A percentile compares a stretch with the other conserved stretches of the same genome.
Evolutionary conservation across 163 green algal species (phyloP).

Genomic region (Coccomyxa subellipsoidea): DNA sequence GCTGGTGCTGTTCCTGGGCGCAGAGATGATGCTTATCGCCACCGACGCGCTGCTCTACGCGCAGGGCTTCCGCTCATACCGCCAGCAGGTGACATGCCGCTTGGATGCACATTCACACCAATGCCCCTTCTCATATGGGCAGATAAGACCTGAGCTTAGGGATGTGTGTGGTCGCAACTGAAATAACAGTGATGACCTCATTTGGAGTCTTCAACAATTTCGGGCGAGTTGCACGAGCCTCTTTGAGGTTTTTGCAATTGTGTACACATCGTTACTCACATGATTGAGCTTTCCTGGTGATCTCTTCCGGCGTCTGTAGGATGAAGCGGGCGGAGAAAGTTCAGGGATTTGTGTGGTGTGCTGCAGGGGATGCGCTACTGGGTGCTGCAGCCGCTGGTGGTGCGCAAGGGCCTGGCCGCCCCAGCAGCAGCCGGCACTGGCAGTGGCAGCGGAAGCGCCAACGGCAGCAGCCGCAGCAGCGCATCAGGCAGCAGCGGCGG

Average conservation of each 20-base stretch:
- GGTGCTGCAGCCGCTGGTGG: neutral
- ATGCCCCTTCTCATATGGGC: too few species aligned
- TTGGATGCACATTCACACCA: neutral
- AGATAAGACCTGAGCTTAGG: too few species aligned
- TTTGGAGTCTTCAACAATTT: too few species aligned
- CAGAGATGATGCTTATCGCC: neutral
- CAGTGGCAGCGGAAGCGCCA: neutral
- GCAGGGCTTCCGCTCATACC: slow-evolving; percentile 3
- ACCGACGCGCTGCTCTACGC: neutral
- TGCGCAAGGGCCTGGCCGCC: neutral
- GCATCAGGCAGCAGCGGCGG: neutral
- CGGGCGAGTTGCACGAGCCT: too few species aligned
- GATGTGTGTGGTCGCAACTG: too few species aligned
- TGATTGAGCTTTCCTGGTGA: too few species aligned
- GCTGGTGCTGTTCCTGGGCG: slow-evolving; percentile 7
- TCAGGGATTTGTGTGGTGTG: neutral
- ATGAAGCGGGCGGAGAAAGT: too few species aligned
- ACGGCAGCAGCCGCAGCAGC: neutral
- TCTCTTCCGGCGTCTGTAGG: too few species aligned
- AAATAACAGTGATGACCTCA: too few species aligned
- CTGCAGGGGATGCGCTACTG: slow-evolving; percentile 4
- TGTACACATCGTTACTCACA: too few species aligned
- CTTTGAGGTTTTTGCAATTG: too few species aligned
- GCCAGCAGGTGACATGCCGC: neutral
- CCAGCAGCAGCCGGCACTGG: neutral